phyloP scores from a whole-genome alignment of 768 basidiomycete species.

The Solioccasus polychromus region DNA sequence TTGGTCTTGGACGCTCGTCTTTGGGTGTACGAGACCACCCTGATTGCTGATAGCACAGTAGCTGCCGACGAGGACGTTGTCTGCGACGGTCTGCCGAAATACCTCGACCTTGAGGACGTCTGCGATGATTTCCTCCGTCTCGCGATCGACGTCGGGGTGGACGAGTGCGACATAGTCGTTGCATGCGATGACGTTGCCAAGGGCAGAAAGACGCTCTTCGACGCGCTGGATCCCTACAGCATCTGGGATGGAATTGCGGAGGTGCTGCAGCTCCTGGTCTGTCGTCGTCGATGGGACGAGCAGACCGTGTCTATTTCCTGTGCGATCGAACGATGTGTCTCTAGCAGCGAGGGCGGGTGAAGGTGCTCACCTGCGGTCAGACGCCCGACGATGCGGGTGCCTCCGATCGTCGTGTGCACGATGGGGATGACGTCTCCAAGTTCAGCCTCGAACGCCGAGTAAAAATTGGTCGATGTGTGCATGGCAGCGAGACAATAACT shows the following conservation, averaged over 20 bases:
- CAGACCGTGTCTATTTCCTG: constrained; percentile 95
- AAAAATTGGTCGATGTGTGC: constrained; percentile 95
- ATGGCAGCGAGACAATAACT: constrained; percentile 94
- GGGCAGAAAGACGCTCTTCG: constrained; percentile 94
- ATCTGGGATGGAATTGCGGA: constrained; percentile 93
- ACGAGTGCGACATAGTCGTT: constrained; percentile 99
- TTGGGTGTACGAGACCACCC: constrained; percentile 96
- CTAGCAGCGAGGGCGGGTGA: not conserved
- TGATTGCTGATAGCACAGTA: constrained; percentile 96
- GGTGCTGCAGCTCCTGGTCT: constrained; percentile 97
- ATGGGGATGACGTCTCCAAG: constrained; percentile 91
- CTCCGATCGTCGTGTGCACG: constrained; percentile 93
- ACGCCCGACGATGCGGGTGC: constrained; percentile 91
- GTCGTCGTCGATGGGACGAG: constrained; percentile 95
- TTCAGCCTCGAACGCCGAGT: constrained; percentile 95
- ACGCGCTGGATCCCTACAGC: constrained; percentile 92
- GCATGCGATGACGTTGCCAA: constrained; percentile 97
- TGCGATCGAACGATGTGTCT: not conserved
- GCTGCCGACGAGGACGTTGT: constrained; percentile 94
- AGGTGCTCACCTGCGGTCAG: constrained; percentile 82
- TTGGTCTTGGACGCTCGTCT: constrained; percentile 95
- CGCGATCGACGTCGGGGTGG: constrained; percentile 96
- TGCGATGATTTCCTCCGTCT: constrained; percentile 99
- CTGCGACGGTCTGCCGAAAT: constrained; percentile 95
- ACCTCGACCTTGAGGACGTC: constrained; percentile 99